These are phyloP conservation scores for Galerina marginata DNA, from an alignment of 768 basidiomycete species.

Conservation along the genomic window DNA sequence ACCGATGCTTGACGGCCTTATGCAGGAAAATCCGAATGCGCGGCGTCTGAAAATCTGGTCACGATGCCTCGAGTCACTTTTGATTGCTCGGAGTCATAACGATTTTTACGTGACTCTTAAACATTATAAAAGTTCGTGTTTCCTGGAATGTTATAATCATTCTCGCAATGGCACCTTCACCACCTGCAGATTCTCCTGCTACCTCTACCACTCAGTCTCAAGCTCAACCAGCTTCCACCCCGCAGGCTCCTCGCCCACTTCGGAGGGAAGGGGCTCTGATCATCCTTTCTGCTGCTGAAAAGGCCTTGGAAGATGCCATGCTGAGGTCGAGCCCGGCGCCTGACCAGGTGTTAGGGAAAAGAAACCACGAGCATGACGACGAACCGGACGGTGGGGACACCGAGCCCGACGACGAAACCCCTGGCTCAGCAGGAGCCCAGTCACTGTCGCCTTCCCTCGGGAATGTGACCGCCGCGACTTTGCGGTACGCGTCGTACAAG, in stretches of 20 bases:
- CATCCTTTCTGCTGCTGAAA: slow-evolving; percentile 3
- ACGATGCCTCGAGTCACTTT: too few relatives aligned
- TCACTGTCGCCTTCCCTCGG: neutral
- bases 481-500: slow-evolving; percentile 8
- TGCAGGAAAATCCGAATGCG: too few relatives aligned
- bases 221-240: too few relatives aligned
- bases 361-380: neutral
- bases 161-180: too few relatives aligned
- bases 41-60: too few relatives aligned
- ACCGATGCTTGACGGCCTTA: too few relatives aligned
- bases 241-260: slow-evolving; percentile 1
- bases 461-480: slow-evolving; percentile 6
- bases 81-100: too few relatives aligned
- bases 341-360: slow-evolving; percentile 5
- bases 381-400: neutral
- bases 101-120: too few relatives aligned
- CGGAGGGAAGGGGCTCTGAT: slow-evolving; percentile 8
- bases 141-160: too few relatives aligned
- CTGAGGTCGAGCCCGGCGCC: slow-evolving; percentile 7
- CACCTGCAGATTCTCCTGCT: too few relatives aligned
- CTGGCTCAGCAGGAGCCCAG: neutral
- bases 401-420: slow-evolving; percentile 3
- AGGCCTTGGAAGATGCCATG: slow-evolving; percentile 10
- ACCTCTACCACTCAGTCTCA: too few relatives aligned
- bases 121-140: too few relatives aligned